Base-by-base conservation (phyloP, 2,329 filamentous ascomycete species). In the Pezizomycotina sp. region DNA sequence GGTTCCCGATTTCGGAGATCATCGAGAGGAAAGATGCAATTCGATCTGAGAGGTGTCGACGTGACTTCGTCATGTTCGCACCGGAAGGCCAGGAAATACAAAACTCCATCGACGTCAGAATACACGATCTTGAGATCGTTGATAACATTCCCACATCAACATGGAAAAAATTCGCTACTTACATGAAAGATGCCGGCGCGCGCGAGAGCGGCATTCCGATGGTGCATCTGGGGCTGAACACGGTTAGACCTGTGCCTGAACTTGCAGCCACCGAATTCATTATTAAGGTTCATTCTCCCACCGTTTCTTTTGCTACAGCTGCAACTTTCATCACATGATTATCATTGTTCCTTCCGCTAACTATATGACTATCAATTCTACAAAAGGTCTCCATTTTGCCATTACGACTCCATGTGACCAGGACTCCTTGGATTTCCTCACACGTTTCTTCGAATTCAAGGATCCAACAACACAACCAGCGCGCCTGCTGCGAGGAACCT, bases 91-190 rank as follows among this genome's bases (percentile, higher is more conserved):
- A 74, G 1, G 83, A 93, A 56, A 89, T 82, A 0, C 71, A 92
- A 53, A 92, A 75, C 55, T 91, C 83, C 13, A 63, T 95, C 23
- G 81, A 93, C 55, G 62, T 95, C 21, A 73, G 82, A 6, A 65
- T 98, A 7, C 68, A 71, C 24, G 77, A 89, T 39, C 63, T 98
- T 8, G 84, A 92, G 48, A 74, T 98, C 10, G 92, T 89, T 45
- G 89, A 98, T 55, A 82, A 93, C 53, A 69, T 98, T 2, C 82
- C 83, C 2, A 86, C 82, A 0, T 98, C 89, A 3, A 93, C 86
- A 0, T 98, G 91, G 91, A 91, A 80, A 57, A 98, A 93, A 55
- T 98, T 98, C 59, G 75, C 82, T 9, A 95, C 86, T 0, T 93
- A 92, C 51, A 79, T 92, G 61, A 73, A 79, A 41, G 82, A 91